Conservation (phyloP, 23 red algal species). For the Gracilaria domingensis region DNA sequence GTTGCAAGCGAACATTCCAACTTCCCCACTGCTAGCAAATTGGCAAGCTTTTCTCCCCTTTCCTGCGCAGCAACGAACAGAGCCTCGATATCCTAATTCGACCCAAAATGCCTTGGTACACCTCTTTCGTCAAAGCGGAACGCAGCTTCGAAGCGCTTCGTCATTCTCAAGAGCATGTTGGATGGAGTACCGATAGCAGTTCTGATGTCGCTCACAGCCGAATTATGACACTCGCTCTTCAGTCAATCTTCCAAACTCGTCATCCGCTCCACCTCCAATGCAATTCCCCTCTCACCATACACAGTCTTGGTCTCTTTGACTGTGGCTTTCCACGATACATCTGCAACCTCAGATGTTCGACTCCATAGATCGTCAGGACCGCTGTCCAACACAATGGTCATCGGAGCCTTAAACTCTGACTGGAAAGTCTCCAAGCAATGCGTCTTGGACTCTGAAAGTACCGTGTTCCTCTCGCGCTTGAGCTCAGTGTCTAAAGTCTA, state of each 20-base stretch:
- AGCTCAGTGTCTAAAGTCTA: conserved; percentile 47
- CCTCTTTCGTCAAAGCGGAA: conserved; percentile 94
- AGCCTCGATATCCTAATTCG: conserved; percentile 84
- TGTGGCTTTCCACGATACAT: conserved; percentile 58
- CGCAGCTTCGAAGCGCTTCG: conserved; percentile 84
- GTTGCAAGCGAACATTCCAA: conserved; percentile 30
- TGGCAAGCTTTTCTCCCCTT: conserved; percentile 54
- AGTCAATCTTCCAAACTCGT: conserved; percentile 46
- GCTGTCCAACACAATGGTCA: conserved; percentile 59
- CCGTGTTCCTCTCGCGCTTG: conserved; percentile 23
- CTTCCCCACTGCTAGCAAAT: conserved; percentile 29
- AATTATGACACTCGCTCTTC: conserved; percentile 39
- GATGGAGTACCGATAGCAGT: conserved; percentile 57
- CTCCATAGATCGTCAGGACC: conserved; percentile 59
- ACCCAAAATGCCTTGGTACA: conserved; percentile 81
- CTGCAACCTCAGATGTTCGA: conserved; percentile 47
- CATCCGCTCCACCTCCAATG: conserved; percentile 12
- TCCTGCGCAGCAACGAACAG: conserved; percentile 74
- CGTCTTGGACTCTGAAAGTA: conserved; percentile 32
- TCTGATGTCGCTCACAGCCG: conserved; percentile 48
- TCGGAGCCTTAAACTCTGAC: conserved; percentile 56
- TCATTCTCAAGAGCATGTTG: conserved; percentile 70
- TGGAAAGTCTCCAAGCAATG: conserved; percentile 43
- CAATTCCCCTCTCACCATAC: conserved; percentile 51
- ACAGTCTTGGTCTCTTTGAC: conserved; percentile 42